Base-by-base conservation (phyloP, 169 alveolate genomes). In the Toxoplasma gondii region DNA sequence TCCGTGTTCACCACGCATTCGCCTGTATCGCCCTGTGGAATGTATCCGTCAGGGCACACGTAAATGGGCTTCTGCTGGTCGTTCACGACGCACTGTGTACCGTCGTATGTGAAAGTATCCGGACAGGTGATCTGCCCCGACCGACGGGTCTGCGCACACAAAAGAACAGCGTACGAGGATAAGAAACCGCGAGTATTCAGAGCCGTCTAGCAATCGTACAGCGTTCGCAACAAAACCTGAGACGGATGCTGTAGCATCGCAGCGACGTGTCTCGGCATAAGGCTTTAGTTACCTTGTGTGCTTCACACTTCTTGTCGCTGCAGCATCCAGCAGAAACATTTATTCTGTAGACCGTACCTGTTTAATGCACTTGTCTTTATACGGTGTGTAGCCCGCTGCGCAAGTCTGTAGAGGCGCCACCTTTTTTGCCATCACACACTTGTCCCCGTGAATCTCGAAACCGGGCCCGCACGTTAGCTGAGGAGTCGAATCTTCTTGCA, bases 61-160 rank as follows among this genome's bases (percentile, higher is more conserved):
- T 43, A 82, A 16, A 82, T 82, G 24, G 90, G 90, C 64, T 43
- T 38, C 90, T 82, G 90, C 67, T 82, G 90, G 67, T 82, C 90
- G 64, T 82, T 82, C 10, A 82, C 67, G 31, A 82, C 90, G 90
- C 90, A 82, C 67, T 82, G 90, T 43, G 90, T 82, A 17, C 90
- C 90, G 38, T 82, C 90, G 38, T 82, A 82, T 22, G 64, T 82
- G 24, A 82, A 82, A 36, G 38, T 24, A 27, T 82, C 90, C n/a
- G 90, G 90, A 38, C 90, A 82, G 2, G 90, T 82, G 67, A 82
- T 82, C 38, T 82, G 90, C 64, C 90, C 90, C 7, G 90, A 82
- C 38, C 90, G 90, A 39, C 90, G 90, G n/a, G 90, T 82, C 90
- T 82, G 67, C 38, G 19, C 4, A 29, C 4, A 36, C 9, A 24